Conservation (phyloP, 768 basidiomycete genomes). For the Rhodotorula toruloides region DNA sequence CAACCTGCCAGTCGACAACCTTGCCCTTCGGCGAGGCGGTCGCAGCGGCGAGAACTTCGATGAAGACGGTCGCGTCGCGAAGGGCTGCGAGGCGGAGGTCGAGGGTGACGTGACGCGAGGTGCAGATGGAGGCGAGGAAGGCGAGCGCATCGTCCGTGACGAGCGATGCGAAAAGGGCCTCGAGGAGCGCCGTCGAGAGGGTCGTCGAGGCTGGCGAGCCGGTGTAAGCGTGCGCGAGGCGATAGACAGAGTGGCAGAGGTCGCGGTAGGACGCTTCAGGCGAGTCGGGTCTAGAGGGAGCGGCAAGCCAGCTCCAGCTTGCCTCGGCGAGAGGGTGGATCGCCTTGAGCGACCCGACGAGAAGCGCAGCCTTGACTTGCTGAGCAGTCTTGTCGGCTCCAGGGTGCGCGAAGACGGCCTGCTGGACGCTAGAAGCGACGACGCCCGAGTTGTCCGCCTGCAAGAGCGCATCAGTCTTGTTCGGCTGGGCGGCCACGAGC, state of each 20-base stretch:
- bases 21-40: slow-evolving; percentile 51
- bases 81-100: slow-evolving; percentile 57
- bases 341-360: slow-evolving; percentile 39
- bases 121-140: slow-evolving; percentile 74
- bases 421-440: neutral
- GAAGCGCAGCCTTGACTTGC: slow-evolving; percentile 36
- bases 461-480: slow-evolving; percentile 17
- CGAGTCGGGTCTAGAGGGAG: slow-evolving; percentile 19
- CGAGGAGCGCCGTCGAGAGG: slow-evolving; percentile 49
- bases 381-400: slow-evolving; percentile 34
- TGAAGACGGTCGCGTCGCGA: slow-evolving; percentile 69
- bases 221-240: slow-evolving; percentile 62
- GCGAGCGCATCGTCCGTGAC: slow-evolving; percentile 62
- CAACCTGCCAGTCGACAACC: slow-evolving; percentile 48
- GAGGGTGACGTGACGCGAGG: slow-evolving; percentile 28
- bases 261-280: slow-evolving; percentile 52
- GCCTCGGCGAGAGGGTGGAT: slow-evolving; percentile 24
- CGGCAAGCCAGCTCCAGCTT: slow-evolving; percentile 32
- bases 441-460: neutral
- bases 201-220: slow-evolving; percentile 6
- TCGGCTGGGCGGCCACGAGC: slow-evolving; percentile 12
- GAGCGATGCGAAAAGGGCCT: slow-evolving; percentile 62
- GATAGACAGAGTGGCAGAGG: slow-evolving; percentile 65
- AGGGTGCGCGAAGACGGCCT: slow-evolving; percentile 39
- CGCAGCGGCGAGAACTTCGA: slow-evolving; percentile 61